A percentile compares a stretch with the other conserved stretches of the same genome.
Evolutionary conservation across 805 yeast genomes (phyloP).

Genomic region (Suhomyces emberorum): DNA sequence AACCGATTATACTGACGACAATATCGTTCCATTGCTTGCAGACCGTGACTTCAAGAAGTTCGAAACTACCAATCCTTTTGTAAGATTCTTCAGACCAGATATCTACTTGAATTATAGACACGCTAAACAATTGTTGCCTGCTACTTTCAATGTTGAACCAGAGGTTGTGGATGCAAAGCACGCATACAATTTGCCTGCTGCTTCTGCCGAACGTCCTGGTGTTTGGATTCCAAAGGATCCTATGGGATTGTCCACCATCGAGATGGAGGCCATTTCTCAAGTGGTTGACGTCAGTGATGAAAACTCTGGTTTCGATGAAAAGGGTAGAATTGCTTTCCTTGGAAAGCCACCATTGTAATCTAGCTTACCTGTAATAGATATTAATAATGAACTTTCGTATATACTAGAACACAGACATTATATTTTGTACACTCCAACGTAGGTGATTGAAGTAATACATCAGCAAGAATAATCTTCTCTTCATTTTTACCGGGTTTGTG

Average conservation of each 20-base stretch:
- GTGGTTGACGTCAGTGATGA: slow-evolving; percentile 65
- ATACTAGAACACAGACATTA: too few relatives aligned
- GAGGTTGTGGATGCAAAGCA: slow-evolving; percentile 47
- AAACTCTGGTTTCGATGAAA: slow-evolving; percentile 51
- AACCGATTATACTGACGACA: slow-evolving; percentile 11
- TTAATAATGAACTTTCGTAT: too few relatives aligned
- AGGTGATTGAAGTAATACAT: too few relatives aligned
- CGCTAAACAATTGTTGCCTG: slow-evolving; percentile 34
- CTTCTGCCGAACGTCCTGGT: slow-evolving; percentile 63
- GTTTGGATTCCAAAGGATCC: slow-evolving; percentile 93
- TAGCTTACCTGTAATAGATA: too few relatives aligned
- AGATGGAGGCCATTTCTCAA: slow-evolving; percentile 53
- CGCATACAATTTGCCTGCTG: slow-evolving; percentile 78
- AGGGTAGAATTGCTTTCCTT: slow-evolving; percentile 29
- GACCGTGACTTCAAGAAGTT: slow-evolving; percentile 54
- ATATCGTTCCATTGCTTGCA: slow-evolving; percentile 60
- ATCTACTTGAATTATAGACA: slow-evolving; percentile 47
- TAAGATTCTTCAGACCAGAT: slow-evolving; percentile 56
- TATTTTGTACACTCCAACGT: too few relatives aligned
- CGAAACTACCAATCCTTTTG: slow-evolving; percentile 40
- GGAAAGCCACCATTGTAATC: slow-evolving; percentile 32
- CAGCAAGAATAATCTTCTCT: too few relatives aligned
- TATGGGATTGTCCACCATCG: slow-evolving; percentile 68
- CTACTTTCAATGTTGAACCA: slow-evolving; percentile 32
- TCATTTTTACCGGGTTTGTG: too few relatives aligned